Evolutionary conservation across 805 yeast genomes (phyloP).

Genomic region (Suhomyces faveliae): DNA sequence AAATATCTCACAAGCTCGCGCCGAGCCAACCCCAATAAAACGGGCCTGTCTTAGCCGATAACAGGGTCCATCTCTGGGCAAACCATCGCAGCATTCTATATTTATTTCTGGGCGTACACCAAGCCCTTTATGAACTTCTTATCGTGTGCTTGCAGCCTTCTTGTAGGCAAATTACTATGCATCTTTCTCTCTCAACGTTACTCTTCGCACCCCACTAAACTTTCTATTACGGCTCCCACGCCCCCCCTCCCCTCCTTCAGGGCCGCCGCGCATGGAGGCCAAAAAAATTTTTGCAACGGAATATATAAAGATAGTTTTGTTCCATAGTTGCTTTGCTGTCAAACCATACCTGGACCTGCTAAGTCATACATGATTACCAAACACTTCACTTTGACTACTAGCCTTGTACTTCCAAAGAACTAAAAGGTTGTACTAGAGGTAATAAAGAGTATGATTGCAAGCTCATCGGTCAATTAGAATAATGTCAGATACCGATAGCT

Average conservation of each 20-base stretch:
- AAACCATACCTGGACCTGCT: neutral
- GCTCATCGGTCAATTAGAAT: neutral
- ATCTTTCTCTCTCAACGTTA: neutral
- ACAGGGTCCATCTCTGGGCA: too few species aligned
- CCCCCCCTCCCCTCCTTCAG: neutral
- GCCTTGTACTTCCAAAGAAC: conserved; percentile 3
- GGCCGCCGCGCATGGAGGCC: neutral
- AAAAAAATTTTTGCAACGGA: neutral
- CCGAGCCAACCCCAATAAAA: too few species aligned
- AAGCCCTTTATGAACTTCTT: too few species aligned
- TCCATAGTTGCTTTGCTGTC: neutral
- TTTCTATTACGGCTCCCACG: neutral
- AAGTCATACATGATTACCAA: conserved; percentile 8
- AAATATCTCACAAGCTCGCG: too few species aligned
- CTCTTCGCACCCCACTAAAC: neutral
- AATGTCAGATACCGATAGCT: conserved; percentile 44
- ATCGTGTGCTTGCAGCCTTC: too few species aligned
- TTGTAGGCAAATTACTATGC: too few species aligned
- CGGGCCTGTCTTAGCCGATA: too few species aligned
- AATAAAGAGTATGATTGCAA: conserved; percentile 8
- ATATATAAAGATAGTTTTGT: neutral
- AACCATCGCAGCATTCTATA: too few species aligned
- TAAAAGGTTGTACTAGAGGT: conserved; percentile 4
- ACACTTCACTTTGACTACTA: neutral
- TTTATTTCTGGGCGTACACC: too few species aligned